Percentiles rank a stretch among this genome's conserved stretches.
These are phyloP conservation scores for Fusarium clavum DNA, from an alignment of 2,329 filamentous ascomycete species.

Conservation along the genomic window DNA sequence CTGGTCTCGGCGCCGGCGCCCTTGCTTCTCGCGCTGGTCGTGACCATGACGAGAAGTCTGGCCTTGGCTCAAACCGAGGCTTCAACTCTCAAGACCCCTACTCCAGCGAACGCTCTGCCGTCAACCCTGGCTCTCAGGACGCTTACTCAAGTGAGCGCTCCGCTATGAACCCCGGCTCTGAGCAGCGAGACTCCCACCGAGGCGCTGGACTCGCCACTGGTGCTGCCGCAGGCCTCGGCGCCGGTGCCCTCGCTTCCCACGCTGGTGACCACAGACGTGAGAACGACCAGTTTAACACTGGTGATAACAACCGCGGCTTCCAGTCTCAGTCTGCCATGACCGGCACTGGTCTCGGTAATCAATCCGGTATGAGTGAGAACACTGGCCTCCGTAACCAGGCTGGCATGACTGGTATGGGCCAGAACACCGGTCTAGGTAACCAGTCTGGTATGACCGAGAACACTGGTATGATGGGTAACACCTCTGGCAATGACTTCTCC, in stretches of 20 bases:
- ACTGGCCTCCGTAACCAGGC: not conserved
- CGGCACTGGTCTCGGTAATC: not conserved
- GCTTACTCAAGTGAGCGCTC: not conserved
- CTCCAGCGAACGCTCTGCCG: not conserved
- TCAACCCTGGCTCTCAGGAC: not conserved
- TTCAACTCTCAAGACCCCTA: not conserved
- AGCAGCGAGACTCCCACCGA: not conserved
- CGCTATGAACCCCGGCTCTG: not conserved
- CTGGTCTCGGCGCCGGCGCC: not conserved
- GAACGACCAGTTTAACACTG: not conserved
- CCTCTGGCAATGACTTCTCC: not conserved
- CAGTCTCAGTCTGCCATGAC: not conserved
- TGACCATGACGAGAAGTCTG: not conserved
- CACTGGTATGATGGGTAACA: not conserved
- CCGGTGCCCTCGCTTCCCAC: constrained; percentile 19
- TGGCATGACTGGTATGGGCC: not conserved
- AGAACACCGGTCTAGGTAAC: not conserved
- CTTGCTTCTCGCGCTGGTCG: not conserved
- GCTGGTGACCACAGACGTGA: not conserved
- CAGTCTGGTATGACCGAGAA: not conserved
- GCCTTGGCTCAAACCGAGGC: not conserved
- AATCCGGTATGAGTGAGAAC: not conserved
- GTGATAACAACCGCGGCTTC: not conserved
- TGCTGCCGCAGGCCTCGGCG: constrained; percentile 24
- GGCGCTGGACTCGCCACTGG: not conserved